A percentile compares a stretch with the other conserved stretches of the same genome.
Evolutionary conservation across 495 filamentous ascomycete genomes (phyloP).

Genomic region (Cercophora scortea): DNA sequence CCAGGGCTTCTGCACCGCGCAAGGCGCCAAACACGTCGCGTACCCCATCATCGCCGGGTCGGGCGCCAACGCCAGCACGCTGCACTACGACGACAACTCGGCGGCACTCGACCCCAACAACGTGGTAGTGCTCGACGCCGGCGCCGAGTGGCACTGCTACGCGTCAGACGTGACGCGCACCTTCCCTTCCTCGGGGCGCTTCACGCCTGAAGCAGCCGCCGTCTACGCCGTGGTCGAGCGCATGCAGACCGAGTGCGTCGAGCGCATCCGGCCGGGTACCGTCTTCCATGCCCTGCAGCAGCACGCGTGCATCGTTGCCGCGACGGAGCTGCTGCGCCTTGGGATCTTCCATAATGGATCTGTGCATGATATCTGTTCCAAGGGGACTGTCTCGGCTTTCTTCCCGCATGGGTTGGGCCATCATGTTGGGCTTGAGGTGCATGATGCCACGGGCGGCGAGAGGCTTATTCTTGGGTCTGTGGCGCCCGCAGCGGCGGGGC

Average conservation of each 20-base stretch:
- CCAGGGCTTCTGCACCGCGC: conserved; percentile 56
- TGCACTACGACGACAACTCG: conserved; percentile 84
- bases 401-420: conserved; percentile 91
- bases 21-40: conserved; percentile 67
- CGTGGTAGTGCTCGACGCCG: conserved; percentile 77
- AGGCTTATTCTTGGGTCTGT: conserved; percentile 11
- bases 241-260: conserved; percentile 78
- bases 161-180: conserved; percentile 88
- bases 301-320: conserved; percentile 64
- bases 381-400: conserved; percentile 68
- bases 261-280: conserved; percentile 54
- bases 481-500: not conserved
- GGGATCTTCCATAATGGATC: conserved; percentile 56
- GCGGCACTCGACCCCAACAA: conserved; percentile 57
- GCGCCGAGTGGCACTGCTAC: conserved; percentile 78
- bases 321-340: conserved; percentile 59
- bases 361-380: conserved; percentile 53
- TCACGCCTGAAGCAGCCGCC: conserved; percentile 55
- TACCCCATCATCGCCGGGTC: conserved; percentile 82
- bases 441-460: conserved; percentile 54
- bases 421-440: conserved; percentile 83
- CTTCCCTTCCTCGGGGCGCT: conserved; percentile 61
- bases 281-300: conserved; percentile 60
- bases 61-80: conserved; percentile 65
- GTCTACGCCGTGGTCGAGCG: conserved; percentile 70